phyloP scores from a whole-genome alignment of 1,284 basidiomycete species.

The Trametes pubescens region DNA sequence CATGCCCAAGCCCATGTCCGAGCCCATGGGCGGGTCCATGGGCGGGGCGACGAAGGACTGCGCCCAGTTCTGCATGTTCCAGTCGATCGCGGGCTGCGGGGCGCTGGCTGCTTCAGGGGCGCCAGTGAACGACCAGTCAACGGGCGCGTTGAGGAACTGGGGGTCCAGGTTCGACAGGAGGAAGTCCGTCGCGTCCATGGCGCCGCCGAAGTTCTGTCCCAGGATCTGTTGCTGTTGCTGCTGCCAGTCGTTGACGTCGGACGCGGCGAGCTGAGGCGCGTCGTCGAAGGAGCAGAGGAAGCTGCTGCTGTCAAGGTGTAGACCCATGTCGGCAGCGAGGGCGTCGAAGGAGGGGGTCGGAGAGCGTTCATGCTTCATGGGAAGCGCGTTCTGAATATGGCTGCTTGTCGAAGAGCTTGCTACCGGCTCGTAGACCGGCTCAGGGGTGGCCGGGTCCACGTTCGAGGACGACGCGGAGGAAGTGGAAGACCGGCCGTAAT shows the following conservation, averaged over 20 bases:
- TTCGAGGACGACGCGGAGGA: not conserved
- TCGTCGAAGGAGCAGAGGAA: not conserved
- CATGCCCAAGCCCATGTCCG: not conserved
- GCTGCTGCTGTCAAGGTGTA: not conserved
- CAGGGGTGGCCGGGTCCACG: not conserved
- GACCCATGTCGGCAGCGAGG: not conserved
- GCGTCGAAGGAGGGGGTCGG: not conserved
- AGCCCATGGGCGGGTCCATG: not conserved
- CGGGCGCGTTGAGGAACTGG: not conserved
- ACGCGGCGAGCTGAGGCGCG: not conserved
- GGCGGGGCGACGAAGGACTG: not conserved
- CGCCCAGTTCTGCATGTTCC: not conserved
- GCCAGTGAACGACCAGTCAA: not conserved
- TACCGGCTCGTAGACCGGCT: not conserved
- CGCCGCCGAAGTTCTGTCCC: conserved; percentile 11
- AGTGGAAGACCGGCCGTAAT: not conserved
- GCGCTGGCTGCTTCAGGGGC: not conserved
- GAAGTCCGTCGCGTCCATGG: not conserved
- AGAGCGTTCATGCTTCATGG: not conserved
- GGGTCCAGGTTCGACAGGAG: conserved; percentile 9
- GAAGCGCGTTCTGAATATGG: not conserved
- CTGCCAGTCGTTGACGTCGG: not conserved
- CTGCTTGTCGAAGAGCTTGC: not conserved
- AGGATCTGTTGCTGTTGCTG: conserved; percentile 12
- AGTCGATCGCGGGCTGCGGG: not conserved